phyloP scores from a whole-genome alignment of 441 rosid genomes.

The Mallotus japonicus region DNA sequence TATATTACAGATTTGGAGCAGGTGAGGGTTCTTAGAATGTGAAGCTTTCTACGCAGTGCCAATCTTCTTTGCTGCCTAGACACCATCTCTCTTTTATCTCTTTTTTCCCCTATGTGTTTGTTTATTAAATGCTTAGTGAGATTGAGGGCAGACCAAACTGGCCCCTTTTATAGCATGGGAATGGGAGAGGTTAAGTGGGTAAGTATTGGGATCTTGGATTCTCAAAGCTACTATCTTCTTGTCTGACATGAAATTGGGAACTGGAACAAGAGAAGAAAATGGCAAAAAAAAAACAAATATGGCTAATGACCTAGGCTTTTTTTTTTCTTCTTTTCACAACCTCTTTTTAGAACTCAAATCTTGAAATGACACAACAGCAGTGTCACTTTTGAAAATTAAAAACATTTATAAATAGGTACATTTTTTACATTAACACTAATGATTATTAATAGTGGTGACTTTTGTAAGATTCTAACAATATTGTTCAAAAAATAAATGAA shows the following conservation, averaged over 20 bases:
- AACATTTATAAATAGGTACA: too few relatives aligned
- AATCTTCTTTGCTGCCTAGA: constrained; percentile 43
- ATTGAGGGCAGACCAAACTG: constrained; percentile 10
- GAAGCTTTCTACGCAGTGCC: constrained; percentile 47
- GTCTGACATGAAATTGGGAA: constrained; percentile 32
- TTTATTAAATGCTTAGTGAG: constrained; percentile 17
- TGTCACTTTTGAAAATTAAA: background rate
- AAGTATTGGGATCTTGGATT: constrained; percentile 36
- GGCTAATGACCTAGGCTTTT: background rate
- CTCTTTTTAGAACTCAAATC: too few relatives aligned
- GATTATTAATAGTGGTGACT: too few relatives aligned
- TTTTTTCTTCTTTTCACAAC: too few relatives aligned
- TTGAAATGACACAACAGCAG: background rate
- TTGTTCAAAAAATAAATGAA: too few relatives aligned
- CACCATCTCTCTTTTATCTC: constrained; percentile 33
- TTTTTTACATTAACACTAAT: too few relatives aligned
- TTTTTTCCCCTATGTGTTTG: background rate
- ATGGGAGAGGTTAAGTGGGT: constrained; percentile 11
- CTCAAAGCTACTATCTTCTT: constrained; percentile 25
- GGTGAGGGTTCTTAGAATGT: constrained; percentile 39
- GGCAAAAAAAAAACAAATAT: background rate
- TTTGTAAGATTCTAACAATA: too few relatives aligned
- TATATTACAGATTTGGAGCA: constrained; percentile 49
- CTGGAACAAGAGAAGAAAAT: background rate
- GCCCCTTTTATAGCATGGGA: constrained; percentile 32